Base-by-base conservation (phyloP, 345 rosid genomes). In the Eucalyptus cloeziana region DNA sequence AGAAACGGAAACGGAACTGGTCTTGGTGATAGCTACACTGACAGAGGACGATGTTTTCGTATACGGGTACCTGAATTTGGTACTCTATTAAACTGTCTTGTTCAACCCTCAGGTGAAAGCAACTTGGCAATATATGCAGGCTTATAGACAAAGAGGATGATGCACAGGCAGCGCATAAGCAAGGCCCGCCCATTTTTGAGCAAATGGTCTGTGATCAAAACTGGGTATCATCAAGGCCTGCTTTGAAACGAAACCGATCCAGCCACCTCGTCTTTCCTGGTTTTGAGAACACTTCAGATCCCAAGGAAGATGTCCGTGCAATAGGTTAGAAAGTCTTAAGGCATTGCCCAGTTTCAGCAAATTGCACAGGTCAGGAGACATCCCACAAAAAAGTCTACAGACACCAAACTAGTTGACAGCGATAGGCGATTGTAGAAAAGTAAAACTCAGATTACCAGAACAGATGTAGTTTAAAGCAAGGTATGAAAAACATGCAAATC, bases 331-430 rank as follows among this genome's bases (percentile, higher is more conserved):
- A 71, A 37, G 83, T 40, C 27, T 52, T 19, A 52, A 19, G 58
- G 0, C 58, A 52, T 52, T 52, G 58, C 4, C 47, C 6, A 1
- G 83, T 43, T 21, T 37, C 27, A 10, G 47, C 83, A 37, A 71
- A 37, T 21, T 37, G 83, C 83, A 37, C 27, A 33, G 43, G 47
- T 76, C 47, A 64, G 37, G 8, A 33, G 27, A 71, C 14, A 37
- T 21, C 5, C 10, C 0, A 37, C 15, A n/a, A 30, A 14, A 21
- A 9, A 1, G 8, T 37, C 3, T 19, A 3, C 10, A 9, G 45
- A 40, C 45, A 76, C 47, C 15, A 76, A 21, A 76, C 0, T 44
- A 10, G 83, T 13, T 0, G 8, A 76, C 83, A 37, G 9, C 27
- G 1, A 76, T 9, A 37, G 45, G 83, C 1, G 8, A 21, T 11